phyloP scores from a whole-genome alignment of 1,284 basidiomycete species.

The Cryptococcus sp. region DNA sequence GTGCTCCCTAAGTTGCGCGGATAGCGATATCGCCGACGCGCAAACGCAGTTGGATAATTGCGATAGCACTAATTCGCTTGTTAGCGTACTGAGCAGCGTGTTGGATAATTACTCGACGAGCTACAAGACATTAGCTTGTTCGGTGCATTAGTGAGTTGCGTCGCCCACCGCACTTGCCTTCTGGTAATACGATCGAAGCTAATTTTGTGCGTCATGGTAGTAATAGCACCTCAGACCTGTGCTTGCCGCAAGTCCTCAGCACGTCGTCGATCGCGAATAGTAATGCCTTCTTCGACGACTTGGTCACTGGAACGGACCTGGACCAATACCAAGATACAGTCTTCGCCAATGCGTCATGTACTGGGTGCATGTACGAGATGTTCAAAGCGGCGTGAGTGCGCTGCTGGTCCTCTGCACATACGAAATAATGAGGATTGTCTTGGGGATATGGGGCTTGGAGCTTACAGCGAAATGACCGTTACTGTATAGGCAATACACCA shows the following conservation, averaged over 20 bases:
- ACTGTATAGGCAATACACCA: conserved; percentile 41
- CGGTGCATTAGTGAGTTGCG: conserved; percentile 36
- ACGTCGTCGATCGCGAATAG: conserved; percentile 27
- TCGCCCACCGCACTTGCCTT: conserved; percentile 2
- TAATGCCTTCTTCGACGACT: conserved; percentile 36
- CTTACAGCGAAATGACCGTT: conserved; percentile 2
- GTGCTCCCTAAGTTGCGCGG: conserved; percentile 25
- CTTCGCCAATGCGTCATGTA: conserved; percentile 33
- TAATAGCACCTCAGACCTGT: conserved; percentile 36
- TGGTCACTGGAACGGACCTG: conserved; percentile 32
- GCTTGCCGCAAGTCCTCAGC: conserved; percentile 30
- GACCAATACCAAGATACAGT: conserved; percentile 30
- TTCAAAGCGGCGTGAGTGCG: conserved; percentile 44
- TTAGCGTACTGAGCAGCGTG: conserved; percentile 25
- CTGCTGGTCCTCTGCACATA: background rate
- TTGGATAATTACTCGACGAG: conserved; percentile 35
- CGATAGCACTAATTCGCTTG: conserved; percentile 15
- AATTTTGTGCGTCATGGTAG: conserved; percentile 10
- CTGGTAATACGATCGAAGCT: no score
- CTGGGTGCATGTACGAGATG: conserved; percentile 45
- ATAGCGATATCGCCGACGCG: conserved; percentile 25
- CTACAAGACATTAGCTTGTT: conserved; percentile 40
- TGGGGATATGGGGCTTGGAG: no score
- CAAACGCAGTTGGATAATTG: conserved; percentile 25
- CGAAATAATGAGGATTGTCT: no score